Base-by-base conservation (phyloP, 805 yeast genomes). In the Priceomyces haplophilus region DNA sequence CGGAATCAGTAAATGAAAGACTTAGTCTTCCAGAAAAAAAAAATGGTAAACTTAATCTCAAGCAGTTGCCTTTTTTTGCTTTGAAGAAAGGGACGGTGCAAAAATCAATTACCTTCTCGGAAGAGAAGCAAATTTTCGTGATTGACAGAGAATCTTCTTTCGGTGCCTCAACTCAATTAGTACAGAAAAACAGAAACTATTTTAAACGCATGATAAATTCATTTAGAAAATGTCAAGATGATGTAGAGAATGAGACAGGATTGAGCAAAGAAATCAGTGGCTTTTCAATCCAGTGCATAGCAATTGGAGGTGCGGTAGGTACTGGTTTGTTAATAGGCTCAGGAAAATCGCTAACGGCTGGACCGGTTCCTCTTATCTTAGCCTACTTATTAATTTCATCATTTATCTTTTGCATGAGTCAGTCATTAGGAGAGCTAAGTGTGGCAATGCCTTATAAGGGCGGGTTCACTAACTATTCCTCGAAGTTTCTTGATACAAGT, bases 231-330 rank as follows among this genome's bases (percentile, higher is more conserved):
- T 34, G 41, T 30, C 29, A 21, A 18, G 38, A 38, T 34, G 27
- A 19, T 5, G 37, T 20, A 11, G 32, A 35, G 4, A 40, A 44
- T 10, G 34, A 41, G 19, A 6, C 37, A 11, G 38, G 34, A 13
- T 37, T 41, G 33, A 40, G 43, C 17, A 12, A 29, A 18, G 43
- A 43, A 13, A 25, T 43, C 7, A 39, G 32, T 34, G 42, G 42
- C 3, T 42, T 47, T 24, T 38, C 45, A 31, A 37, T 56, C 43
- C 58, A 53, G 34, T 52, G 56, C 56, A 58, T 58, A 37, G 59
- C 61, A 42, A 50, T 58, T 44, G 62, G 61, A 4, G 60, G 61
- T 31, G 58, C 61, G 3, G 41, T 58, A 41, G 62, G 62, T n/a
- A 58, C 62, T 7, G 62, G 62, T 8, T 45, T 58, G 32, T 46